Base-by-base conservation (phyloP, 2,329 filamentous ascomycete genomes). In the Zalaria sp. region DNA sequence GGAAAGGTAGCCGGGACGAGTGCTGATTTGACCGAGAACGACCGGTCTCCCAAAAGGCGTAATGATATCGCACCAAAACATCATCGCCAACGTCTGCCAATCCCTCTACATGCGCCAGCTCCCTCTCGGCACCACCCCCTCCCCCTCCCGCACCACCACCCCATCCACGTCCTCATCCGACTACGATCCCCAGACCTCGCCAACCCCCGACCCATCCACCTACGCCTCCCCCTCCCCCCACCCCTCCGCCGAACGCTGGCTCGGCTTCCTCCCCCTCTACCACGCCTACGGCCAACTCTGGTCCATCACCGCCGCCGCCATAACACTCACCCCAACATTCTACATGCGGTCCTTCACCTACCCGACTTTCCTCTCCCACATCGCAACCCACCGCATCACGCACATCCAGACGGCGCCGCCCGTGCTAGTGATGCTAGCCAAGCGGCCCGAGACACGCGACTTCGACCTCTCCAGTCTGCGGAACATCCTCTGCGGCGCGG, bases 21-120 rank as follows among this genome's bases (percentile, higher is more conserved):
- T 6, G 6, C 25, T 27, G 5, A 4, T n/a, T 34, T 28, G 4
- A 25, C 18, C 25, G 45, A 57, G 63, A 6, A 66, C 63, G 2
- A 67, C 64, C 0, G 64, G 64, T 2, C 51, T 66, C 0, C 62
- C 63, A 2, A 66, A 67, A 45, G 64, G 64, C 6, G 64, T 66
- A 3, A 64, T 62, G 57, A 60, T 66, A 5, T 62, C 54, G 4
- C 64, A 67, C 43, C 56, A 60, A 34, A 67, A 66, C 41, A 54
- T 65, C 2, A 59, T 66, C 27, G 58, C 63, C 27, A 63, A 63
- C 37, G 52, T 55, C 25, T 52, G 53, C 26, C 61, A 63, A 46
- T 60, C 54, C 18, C 45, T 63, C 34, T 61, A 53, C 53, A 62
- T 61, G 59, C 57, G 59, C 5, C 51, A 63, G 40, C 51, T 62